Base-by-base conservation (phyloP, 2,329 filamentous ascomycete species). In the Fusarium sp. region DNA sequence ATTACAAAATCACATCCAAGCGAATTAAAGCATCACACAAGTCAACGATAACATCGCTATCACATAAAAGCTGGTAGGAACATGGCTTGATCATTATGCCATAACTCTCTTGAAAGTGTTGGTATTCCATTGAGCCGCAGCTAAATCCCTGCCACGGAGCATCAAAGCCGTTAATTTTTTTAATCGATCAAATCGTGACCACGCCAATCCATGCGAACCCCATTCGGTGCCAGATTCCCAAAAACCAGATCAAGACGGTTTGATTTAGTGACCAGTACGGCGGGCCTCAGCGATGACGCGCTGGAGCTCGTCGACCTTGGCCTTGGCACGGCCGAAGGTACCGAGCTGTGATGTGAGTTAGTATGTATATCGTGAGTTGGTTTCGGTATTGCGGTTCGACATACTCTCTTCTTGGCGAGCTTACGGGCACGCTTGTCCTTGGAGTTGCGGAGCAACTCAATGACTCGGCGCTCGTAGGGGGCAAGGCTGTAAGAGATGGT, bases 371-470 rank as follows among this genome's bases (percentile, higher is more conserved):
- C 41, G 42, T 31, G 29, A 29, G 10, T 29, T 16, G 15, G 48
- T 10, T 47, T 47, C 26, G 44, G 18, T 47, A 4, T 35, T 28
- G 15, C n/a, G 52, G 58, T 29, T 63, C 35, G 64, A 89, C 92
- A 77, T 89, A 95, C 92, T 85, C 95, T 91, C 93, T 97, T 98
- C 94, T 98, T 98, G 80, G 95, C 95, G 81, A 98, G 93, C 92
- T 98, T 98, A 79, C 95, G 91, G 80, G 95, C 95, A 85, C 95
- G 93, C 93, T 98, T 98, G 87, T 99, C 96, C 89, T 97, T 97
- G 88, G 89, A 92, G 92, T 99, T 99, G 80, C 96, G 93, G 85
- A 99, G 92, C 83, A 99, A 88, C 90, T 99, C 96, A 82, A 99
- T 97, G 78, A 99, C 93, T 82, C 96, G 94, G 85, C 96, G 95